phyloP scores from a whole-genome alignment of 1,139 yeast genomes.

The Debaryomyces sp. region DNA sequence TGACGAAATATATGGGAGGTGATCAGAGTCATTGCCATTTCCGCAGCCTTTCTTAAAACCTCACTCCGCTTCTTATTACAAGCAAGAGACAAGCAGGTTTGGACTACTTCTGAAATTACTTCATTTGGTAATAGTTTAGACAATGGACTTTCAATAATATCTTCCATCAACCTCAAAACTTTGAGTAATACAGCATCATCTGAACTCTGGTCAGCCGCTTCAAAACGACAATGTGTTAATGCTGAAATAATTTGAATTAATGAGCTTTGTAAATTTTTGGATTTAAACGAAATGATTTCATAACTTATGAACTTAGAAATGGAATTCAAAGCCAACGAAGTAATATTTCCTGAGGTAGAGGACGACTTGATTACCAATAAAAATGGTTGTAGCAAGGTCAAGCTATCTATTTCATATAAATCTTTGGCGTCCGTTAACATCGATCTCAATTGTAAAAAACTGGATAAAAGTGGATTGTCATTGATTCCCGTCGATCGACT shows the following conservation, averaged over 20 bases:
- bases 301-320: constrained; percentile 71
- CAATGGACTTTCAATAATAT: constrained; percentile 64
- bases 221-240: constrained; percentile 91
- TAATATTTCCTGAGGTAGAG: constrained; percentile 82
- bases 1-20: constrained; percentile 70
- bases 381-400: constrained; percentile 83
- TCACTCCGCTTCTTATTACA: constrained; percentile 93
- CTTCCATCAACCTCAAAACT: constrained; percentile 75
- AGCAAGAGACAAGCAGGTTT: constrained; percentile 89
- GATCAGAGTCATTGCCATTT: constrained; percentile 74
- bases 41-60: constrained; percentile 86
- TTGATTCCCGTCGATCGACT: constrained; percentile 21
- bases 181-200: constrained; percentile 91
- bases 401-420: constrained; percentile 63
- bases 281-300: constrained; percentile 49
- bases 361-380: constrained; percentile 84
- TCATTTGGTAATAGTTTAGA: constrained; percentile 75
- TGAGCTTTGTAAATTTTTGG: constrained; percentile 51
- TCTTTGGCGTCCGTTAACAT: constrained; percentile 62
- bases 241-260: constrained; percentile 70
- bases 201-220: constrained; percentile 89
- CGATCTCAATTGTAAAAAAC: constrained; percentile 76
- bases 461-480: constrained; percentile 72
- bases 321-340: constrained; percentile 79
- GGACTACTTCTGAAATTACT: constrained; percentile 84